phyloP scores from a whole-genome alignment of 225 moss, liverwort and hornwort genomes.

The Bryoerythrophyllum caledonicum region DNA sequence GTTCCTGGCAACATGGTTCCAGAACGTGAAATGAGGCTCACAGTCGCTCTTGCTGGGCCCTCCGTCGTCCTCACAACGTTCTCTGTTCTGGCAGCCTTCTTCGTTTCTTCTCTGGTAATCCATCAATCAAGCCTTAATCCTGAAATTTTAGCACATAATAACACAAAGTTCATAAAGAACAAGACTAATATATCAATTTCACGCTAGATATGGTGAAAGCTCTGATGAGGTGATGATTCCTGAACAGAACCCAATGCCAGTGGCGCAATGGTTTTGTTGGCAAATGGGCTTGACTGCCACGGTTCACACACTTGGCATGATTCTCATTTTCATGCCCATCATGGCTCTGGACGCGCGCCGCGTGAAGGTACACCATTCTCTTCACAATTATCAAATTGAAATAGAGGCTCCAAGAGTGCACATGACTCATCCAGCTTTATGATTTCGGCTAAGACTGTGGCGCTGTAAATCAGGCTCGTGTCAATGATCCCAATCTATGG shows the following conservation, averaged over 20 bases:
- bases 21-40: conserved; percentile 82
- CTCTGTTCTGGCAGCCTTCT: conserved; percentile 88
- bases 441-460: background rate
- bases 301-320: conserved; percentile 79
- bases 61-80: conserved; percentile 93
- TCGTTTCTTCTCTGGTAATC: conserved; percentile 89
- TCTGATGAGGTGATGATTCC: background rate
- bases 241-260: conserved; percentile 90
- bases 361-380: conserved; percentile 59
- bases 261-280: conserved; percentile 98
- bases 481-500: conserved; percentile 89
- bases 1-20: conserved; percentile 56
- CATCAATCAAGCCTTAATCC: background rate
- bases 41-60: conserved; percentile 86
- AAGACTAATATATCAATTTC: background rate
- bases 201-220: background rate
- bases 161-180: no score
- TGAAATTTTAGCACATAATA: no score
- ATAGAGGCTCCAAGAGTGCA: background rate
- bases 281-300: conserved; percentile 97
- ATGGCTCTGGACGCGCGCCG: conserved; percentile 91
- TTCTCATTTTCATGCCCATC: conserved; percentile 87
- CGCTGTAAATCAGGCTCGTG: conserved; percentile 51
- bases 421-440: background rate
- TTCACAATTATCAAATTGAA: background rate